phyloP scores from a whole-genome alignment of 768 basidiomycete genomes.

The Boletus patriciae region DNA sequence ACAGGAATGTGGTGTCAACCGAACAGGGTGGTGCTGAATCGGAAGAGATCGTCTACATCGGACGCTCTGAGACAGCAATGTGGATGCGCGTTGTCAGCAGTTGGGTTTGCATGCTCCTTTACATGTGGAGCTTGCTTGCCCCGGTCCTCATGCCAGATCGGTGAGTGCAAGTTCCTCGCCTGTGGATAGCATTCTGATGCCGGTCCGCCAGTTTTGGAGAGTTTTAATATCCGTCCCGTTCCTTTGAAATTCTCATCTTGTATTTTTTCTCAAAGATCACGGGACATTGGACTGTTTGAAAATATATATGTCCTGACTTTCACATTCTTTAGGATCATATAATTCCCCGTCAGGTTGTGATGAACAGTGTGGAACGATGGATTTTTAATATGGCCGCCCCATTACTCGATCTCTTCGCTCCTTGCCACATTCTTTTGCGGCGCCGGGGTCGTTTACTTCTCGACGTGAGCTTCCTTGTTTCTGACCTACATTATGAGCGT shows the following conservation, averaged over 20 bases:
- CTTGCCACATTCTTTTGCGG: too few relatives aligned
- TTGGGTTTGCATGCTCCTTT: slow-evolving; percentile 89
- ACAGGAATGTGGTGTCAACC: slow-evolving; percentile 74
- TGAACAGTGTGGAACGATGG: background rate
- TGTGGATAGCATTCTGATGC: slow-evolving; percentile 5
- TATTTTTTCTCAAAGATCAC: slow-evolving; percentile 4
- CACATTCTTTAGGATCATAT: background rate
- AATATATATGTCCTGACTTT: background rate
- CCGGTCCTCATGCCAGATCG: slow-evolving; percentile 90
- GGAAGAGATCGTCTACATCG: slow-evolving; percentile 84
- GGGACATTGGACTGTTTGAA: background rate
- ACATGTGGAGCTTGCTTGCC: slow-evolving; percentile 85
- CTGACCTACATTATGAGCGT: too few relatives aligned
- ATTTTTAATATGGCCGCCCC: background rate
- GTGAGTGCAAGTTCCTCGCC: slow-evolving; percentile 41
- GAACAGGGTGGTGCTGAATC: slow-evolving; percentile 48
- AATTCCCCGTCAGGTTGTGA: background rate
- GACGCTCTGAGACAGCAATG: slow-evolving; percentile 95
- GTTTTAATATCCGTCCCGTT: slow-evolving; percentile 7
- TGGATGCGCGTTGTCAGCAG: slow-evolving; percentile 98
- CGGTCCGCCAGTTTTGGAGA: slow-evolving; percentile 25
- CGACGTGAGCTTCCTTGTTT: too few relatives aligned
- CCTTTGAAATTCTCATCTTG: background rate
- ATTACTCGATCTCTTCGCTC: too few relatives aligned
- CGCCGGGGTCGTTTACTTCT: too few relatives aligned